Base-by-base conservation (phyloP, 345 rosid genomes). In the Boechera divaricarpa region DNA sequence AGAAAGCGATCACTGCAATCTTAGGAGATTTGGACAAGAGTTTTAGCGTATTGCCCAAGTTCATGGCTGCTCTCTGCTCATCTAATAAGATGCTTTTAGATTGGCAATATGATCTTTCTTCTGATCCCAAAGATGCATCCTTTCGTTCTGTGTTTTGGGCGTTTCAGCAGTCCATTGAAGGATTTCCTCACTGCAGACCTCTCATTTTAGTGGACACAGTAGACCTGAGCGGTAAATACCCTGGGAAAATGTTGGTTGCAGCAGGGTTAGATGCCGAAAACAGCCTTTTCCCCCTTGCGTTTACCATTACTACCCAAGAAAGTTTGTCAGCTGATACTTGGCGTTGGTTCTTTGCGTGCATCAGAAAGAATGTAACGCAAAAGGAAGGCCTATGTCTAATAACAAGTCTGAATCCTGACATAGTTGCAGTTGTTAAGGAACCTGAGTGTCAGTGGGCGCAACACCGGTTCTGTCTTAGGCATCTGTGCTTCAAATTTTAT, bases 291-390 rank as follows among this genome's bases (percentile, higher is more conserved):
- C 74, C 64, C 4, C 74, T 70, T 70, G 55, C 54, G 0, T 55
- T 69, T 69, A 53, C 73, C 1, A 39, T 69, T 41, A 1, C 28
- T 39, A 41, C 53, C 11, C 11, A 55, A 55, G 63, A 56, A 24
- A 41, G 7, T 28, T 28, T 69, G 39, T 41, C 73, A 28, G 53
- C 29, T 15, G 63, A 41, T 13, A 12, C 63, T 3, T 69, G 73
- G 73, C 39, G 63, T 28, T 69, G 73, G 53, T 69, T 69, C 53
- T 55, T 69, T 55, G 2, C 54, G 6, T 69, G 73, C 41, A 55
- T 39, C 54, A 69, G 73, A 41, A 29, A 55, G 28, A 55, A 55
- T 15, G 73, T 69, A 39, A 69, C 73, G 0, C 63, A 42, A 28
- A 69, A 53, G 15, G 7, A 41, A 28, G 18, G 53, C n/a, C 10